phyloP scores from a whole-genome alignment of 2,329 filamentous ascomycete genomes.

The Colletotrichum sp. region DNA sequence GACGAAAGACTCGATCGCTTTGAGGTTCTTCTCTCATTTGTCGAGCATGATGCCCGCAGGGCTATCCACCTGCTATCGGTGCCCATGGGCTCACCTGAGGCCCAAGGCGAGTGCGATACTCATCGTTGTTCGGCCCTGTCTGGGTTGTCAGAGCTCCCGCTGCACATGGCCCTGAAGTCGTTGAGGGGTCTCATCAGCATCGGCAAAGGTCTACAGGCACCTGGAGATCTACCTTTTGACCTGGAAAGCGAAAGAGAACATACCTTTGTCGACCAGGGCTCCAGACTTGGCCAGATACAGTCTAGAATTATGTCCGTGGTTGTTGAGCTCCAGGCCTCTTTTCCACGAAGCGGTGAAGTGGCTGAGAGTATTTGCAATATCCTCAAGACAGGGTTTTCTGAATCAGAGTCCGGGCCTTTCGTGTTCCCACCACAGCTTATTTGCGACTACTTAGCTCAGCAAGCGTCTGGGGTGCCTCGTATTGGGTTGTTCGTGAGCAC shows the following conservation, averaged over 20 bases:
- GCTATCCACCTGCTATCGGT: slow-evolving; percentile 29
- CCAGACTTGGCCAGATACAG: slow-evolving; percentile 42
- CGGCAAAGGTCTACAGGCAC: slow-evolving; percentile 73
- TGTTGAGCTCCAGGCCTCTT: slow-evolving; percentile 51
- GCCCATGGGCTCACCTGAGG: slow-evolving; percentile 26
- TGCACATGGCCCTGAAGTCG: slow-evolving; percentile 57
- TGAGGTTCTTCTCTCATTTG: slow-evolving; percentile 61
- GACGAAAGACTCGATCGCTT: slow-evolving; percentile 42
- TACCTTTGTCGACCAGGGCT: slow-evolving; percentile 14
- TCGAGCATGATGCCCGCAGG: slow-evolving; percentile 58
- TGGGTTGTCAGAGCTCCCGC: slow-evolving; percentile 41
- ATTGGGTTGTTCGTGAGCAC: slow-evolving; percentile 73
- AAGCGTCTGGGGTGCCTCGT: slow-evolving; percentile 64
- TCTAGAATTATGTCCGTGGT: slow-evolving; percentile 51
- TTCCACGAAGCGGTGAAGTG: slow-evolving; percentile 67
- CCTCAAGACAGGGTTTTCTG: slow-evolving; percentile 75
- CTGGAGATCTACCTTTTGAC: slow-evolving; percentile 70
- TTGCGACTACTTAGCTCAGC: slow-evolving; percentile 68
- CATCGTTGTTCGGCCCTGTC: slow-evolving; percentile 6
- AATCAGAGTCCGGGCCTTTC: slow-evolving; percentile 76
- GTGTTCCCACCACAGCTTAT: slow-evolving; percentile 72
- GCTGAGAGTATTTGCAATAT: slow-evolving; percentile 75
- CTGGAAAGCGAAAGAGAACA: slow-evolving; percentile 56
- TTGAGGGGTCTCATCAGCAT: slow-evolving; percentile 73
- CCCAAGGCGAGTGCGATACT: not conserved